A percentile compares a stretch with the other conserved stretches of the same genome.
Conservation (phyloP, 2,329 filamentous ascomycete species). For the Fusarium sublunatum region DNA sequence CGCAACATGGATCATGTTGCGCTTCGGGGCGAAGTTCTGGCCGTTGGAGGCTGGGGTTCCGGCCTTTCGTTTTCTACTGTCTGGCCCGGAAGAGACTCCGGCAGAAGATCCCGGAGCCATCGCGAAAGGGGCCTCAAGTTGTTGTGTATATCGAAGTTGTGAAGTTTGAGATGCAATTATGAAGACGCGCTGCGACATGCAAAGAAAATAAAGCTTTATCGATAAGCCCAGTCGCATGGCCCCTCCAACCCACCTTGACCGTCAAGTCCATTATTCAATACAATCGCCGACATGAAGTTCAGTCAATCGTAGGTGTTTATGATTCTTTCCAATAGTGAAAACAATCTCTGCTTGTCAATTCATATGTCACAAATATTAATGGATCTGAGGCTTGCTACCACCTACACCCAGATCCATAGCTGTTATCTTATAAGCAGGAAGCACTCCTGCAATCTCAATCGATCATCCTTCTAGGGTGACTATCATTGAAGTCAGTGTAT, state of each 20-base stretch:
- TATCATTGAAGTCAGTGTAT: too few species aligned
- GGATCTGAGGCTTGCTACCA: not conserved
- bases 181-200: constrained; percentile 5
- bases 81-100: constrained; percentile 43
- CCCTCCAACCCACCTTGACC: constrained; percentile 15
- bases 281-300: too few species aligned
- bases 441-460: too few species aligned
- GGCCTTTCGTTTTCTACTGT: constrained; percentile 46
- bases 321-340: too few species aligned
- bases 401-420: not conserved
- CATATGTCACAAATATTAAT: not conserved
- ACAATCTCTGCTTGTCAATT: too few species aligned
- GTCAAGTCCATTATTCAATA: too few species aligned
- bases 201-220: constrained; percentile 46
- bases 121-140: constrained; percentile 27
- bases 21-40: constrained; percentile 53
- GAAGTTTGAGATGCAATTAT: constrained; percentile 5
- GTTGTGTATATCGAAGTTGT: constrained; percentile 8
- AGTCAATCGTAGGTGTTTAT: too few species aligned
- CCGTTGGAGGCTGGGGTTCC: constrained; percentile 35
- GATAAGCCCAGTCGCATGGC: constrained; percentile 38
- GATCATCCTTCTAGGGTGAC: too few species aligned
- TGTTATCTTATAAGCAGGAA: too few species aligned
- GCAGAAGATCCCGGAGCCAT: constrained; percentile 45
- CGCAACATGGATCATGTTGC: constrained; percentile 59